phyloP scores from a whole-genome alignment of 805 yeast genomes.

The Candida michaelii region DNA sequence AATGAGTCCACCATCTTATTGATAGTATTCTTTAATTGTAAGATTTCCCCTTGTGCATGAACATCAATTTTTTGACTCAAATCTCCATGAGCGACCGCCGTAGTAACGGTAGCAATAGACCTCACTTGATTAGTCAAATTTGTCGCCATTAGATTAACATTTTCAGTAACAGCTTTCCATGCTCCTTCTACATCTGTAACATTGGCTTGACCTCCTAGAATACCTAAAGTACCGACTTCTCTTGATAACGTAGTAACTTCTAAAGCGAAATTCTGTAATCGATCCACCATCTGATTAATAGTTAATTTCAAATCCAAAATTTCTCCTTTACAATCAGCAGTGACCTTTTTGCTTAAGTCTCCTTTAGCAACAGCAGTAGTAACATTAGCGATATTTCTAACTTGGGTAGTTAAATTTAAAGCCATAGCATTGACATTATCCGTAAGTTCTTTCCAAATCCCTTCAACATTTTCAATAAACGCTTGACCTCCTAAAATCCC shows the following conservation, averaged over 20 bases:
- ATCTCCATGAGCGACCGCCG: conserved; percentile 91
- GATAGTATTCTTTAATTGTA: conserved; percentile 81
- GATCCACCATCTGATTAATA: conserved; percentile 53
- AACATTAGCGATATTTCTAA: conserved; percentile 82
- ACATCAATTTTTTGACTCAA: conserved; percentile 82
- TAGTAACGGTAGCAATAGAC: conserved; percentile 85
- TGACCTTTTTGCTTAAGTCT: conserved; percentile 75
- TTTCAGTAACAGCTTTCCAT: conserved; percentile 50
- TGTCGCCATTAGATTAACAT: conserved; percentile 48
- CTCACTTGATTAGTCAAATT: conserved; percentile 73
- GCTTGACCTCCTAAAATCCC: conserved; percentile 91
- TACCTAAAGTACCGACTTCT: conserved; percentile 49
- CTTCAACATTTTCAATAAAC: conserved; percentile 72
- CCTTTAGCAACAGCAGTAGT: conserved; percentile 88
- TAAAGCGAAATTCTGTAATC: conserved; percentile 47
- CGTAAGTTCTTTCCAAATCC: conserved; percentile 84
- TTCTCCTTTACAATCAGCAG: conserved; percentile 80
- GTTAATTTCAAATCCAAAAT: conserved; percentile 46
- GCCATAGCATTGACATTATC: conserved; percentile 93
- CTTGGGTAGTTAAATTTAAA: conserved; percentile 80
- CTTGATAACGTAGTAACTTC: conserved; percentile 48
- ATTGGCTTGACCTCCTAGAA: conserved; percentile 50
- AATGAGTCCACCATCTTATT: conserved; percentile 92
- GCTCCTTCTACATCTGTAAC: conserved; percentile 54
- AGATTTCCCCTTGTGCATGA: conserved; percentile 87